These are phyloP conservation scores for Verticillium alfalfae DNA, from an alignment of 2,329 filamentous ascomycete genomes.

Conservation along the genomic window DNA sequence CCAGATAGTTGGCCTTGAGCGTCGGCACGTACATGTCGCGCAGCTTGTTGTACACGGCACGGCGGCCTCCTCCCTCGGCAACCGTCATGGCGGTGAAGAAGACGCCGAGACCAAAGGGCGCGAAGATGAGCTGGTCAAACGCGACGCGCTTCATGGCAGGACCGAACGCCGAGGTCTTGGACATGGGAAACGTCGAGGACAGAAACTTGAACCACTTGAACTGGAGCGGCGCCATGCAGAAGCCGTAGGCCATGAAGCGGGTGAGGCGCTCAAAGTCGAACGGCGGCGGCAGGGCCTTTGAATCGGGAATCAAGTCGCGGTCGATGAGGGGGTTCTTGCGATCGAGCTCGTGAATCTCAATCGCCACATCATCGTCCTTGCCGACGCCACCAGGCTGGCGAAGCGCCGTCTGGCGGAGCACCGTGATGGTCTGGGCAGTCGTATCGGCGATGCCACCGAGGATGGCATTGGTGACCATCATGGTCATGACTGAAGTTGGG, in stretches of 20 bases:
- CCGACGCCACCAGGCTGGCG: slow-evolving; percentile 55
- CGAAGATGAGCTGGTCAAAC: slow-evolving; percentile 89
- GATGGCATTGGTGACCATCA: slow-evolving; percentile 98
- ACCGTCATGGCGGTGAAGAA: slow-evolving; percentile 98
- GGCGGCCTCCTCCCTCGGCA: slow-evolving; percentile 81
- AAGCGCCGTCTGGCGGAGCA: slow-evolving; percentile 63
- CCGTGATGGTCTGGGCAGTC: slow-evolving; percentile 86
- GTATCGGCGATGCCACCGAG: slow-evolving; percentile 95
- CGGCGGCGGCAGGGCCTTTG: slow-evolving; percentile 62
- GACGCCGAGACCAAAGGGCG: slow-evolving; percentile 75
- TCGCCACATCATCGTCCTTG: slow-evolving; percentile 68
- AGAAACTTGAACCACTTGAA: slow-evolving; percentile 95
- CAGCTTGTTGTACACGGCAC: slow-evolving; percentile 78
- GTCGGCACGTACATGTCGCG: slow-evolving; percentile 91
- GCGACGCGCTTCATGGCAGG: slow-evolving; percentile 87
- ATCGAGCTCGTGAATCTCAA: slow-evolving; percentile 85
- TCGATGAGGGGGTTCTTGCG: slow-evolving; percentile 66
- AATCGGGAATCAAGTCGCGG: slow-evolving; percentile 61
- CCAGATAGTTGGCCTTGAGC: slow-evolving; percentile 88
- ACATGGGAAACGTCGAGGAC: slow-evolving; percentile 75
- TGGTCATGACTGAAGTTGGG: slow-evolving; percentile 70
- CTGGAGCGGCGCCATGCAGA: slow-evolving; percentile 91
- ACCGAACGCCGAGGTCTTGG: slow-evolving; percentile 61
- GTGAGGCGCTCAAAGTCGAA: slow-evolving; percentile 96
- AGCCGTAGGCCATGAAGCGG: slow-evolving; percentile 95